Percentiles rank a stretch among this genome's conserved stretches.
Conservation (phyloP, 352 stramenopile genomes). For the Stramenopiles sp. region DNA sequence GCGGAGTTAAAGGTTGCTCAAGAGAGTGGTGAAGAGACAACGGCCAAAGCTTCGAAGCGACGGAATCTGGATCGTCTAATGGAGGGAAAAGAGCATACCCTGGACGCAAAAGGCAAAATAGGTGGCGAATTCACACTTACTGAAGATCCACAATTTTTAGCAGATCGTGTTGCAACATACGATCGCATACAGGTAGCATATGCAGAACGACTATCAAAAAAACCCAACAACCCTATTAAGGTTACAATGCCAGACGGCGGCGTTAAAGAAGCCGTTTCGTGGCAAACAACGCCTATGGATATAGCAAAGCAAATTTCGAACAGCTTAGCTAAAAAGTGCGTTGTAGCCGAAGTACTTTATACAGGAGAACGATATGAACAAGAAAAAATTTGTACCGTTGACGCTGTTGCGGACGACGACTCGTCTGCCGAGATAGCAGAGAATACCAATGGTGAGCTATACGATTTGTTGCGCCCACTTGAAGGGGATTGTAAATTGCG, state of each 20-base stretch:
- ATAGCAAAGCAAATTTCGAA: slow-evolving; percentile 82
- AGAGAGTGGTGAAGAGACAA: background rate
- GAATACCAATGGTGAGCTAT: slow-evolving; percentile 53
- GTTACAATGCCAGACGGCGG: slow-evolving; percentile 91
- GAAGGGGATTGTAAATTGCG: slow-evolving; percentile 85
- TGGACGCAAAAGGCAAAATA: slow-evolving; percentile 36
- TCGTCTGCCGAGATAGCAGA: slow-evolving; percentile 38
- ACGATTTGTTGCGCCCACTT: slow-evolving; percentile 87
- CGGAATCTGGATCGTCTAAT: background rate
- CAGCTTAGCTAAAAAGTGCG: slow-evolving; percentile 69
- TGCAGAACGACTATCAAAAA: slow-evolving; percentile 39
- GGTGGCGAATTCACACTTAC: slow-evolving; percentile 48
- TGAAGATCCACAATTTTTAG: slow-evolving; percentile 55
- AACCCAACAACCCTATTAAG: slow-evolving; percentile 65
- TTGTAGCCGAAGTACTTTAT: slow-evolving; percentile 77
- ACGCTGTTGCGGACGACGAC: slow-evolving; percentile 55
- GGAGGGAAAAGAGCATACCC: background rate
- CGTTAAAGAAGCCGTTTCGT: slow-evolving; percentile 65
- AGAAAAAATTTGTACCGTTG: background rate
- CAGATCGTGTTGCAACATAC: slow-evolving; percentile 51
- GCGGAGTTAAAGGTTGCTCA: background rate
- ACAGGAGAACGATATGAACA: slow-evolving; percentile 21
- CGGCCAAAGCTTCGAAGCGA: background rate
- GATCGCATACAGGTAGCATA: slow-evolving; percentile 50
- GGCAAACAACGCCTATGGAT: slow-evolving; percentile 85